Conservation (phyloP, 179 eudicot genomes). For the Silene coronaria region DNA sequence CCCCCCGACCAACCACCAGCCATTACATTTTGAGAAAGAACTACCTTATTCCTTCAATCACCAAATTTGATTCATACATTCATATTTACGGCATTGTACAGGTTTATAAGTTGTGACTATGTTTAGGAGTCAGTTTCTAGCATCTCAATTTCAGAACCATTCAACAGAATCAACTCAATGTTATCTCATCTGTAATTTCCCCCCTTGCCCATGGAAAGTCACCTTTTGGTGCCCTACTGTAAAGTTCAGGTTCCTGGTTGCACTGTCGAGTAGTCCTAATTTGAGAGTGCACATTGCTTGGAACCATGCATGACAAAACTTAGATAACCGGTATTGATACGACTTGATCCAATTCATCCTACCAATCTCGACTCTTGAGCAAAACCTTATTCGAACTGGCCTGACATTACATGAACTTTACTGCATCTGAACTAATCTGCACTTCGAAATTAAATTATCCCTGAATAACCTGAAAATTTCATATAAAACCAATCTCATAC, state of each 20-base stretch:
- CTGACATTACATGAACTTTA: no score
- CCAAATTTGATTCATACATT: neutral
- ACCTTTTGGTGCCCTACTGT: conserved; percentile 25
- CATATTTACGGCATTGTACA: neutral
- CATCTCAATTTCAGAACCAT: conserved; percentile 3
- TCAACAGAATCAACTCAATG: conserved; percentile 16
- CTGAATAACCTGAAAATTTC: no score
- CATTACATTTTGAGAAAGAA: neutral
- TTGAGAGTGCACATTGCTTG: neutral
- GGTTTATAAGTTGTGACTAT: neutral
- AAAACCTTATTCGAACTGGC: no score
- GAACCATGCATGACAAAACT: no score
- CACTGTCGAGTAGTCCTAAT: conserved; percentile 10
- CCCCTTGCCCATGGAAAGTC: conserved; percentile 21
- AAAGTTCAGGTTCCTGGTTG: conserved; percentile 31
- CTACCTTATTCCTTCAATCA: neutral
- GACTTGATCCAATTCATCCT: no score
- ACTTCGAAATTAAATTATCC: no score
- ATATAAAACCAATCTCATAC: neutral
- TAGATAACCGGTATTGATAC: no score
- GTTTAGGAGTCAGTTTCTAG: conserved; percentile 10
- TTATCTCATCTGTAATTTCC: conserved; percentile 23
- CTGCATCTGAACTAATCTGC: no score
- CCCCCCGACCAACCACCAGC: neutral
- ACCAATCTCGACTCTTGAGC: no score